A percentile compares a stretch with the other conserved stretches of the same genome.
Conservation (phyloP, 148 eudicot genomes). For the Talinum fruticosum region DNA sequence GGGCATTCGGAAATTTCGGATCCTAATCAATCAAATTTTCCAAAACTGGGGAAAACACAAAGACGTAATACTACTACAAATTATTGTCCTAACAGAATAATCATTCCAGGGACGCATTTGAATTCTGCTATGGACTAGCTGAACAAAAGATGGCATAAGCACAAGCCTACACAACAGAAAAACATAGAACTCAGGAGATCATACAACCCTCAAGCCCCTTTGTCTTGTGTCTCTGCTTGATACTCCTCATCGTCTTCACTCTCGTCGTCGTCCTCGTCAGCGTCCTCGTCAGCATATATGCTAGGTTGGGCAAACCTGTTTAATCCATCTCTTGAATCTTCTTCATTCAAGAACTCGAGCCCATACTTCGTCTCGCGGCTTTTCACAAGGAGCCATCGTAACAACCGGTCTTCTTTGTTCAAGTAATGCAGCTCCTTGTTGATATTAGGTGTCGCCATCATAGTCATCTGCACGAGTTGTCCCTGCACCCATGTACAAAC, state of each 20-base stretch:
- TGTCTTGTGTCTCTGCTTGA: conserved; percentile 24
- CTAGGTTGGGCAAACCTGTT: conserved; percentile 25
- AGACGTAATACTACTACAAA: neutral
- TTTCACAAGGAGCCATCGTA: conserved; percentile 89
- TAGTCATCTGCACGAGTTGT: conserved; percentile 83
- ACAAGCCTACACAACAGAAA: neutral
- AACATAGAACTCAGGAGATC: neutral
- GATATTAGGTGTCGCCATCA: conserved; percentile 90
- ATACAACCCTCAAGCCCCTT: conserved; percentile 7
- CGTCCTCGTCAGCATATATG: conserved; percentile 28
- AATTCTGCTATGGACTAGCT: neutral
- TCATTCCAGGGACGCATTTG: neutral
- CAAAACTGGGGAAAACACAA: neutral
- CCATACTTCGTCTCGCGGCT: conserved; percentile 55
- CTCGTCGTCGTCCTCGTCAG: conserved; percentile 42
- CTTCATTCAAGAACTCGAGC: conserved; percentile 27
- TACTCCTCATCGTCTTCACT: conserved; percentile 38
- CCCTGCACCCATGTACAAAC: conserved; percentile 39
- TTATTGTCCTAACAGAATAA: neutral
- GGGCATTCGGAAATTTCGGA: neutral
- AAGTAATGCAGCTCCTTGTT: conserved; percentile 81
- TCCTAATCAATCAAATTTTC: neutral
- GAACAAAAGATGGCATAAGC: neutral
- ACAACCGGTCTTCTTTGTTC: conserved; percentile 89
- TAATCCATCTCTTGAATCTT: conserved; percentile 30